Evolutionary conservation across 306 rosid species (phyloP), one percentile per base, ranked within the genome.

Genomic region (Sicyos baderoa): DNA sequence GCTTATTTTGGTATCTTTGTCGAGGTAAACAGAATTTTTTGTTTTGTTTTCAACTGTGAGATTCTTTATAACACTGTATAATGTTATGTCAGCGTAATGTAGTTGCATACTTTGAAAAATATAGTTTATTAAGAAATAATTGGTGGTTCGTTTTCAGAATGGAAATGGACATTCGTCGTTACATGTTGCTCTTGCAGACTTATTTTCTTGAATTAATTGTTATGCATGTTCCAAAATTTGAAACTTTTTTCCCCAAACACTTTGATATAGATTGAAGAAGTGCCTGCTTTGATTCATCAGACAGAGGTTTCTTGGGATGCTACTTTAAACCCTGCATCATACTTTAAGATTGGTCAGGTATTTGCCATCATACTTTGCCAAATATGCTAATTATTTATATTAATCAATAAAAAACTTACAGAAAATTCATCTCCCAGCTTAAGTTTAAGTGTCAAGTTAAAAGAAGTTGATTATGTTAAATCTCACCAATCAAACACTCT

Each of bases 271-370:
- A 81, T 90, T 29, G 96, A 90, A 72, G 97, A 86, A 75, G 91
- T 90, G 51, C 80, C 97, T 70, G 96, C 99, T 16, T 79, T 93
- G 70, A 84, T 93, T 82, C 97, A 86, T 80, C 99, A 88, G 86
- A 77, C 97, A 60, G 91, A 93, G 86, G 77, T 93, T 77, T 88
- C 99, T 1, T 93, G 99, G 99, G 99, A 93, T 80, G 86, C 84
- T 77, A 85, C 90, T 54, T 72, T 88, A 78, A 83, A 86, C 81
- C 94, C 95, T 50, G 44, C 84, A 52, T 76, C 84, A n/a, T 86
- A 79, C 82, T 93, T 79, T 67, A 90, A 86, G 89, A 82, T 93
- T 70, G 97, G 93, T 71, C 99, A 93, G 99, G 99, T 93, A 87
- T 21, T 74, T 76, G 47, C 17, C 47, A 32, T 59, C 66, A 59